Conservation (phyloP, 176 grass and related monocot genomes). For the Microstegium vimineum region DNA sequence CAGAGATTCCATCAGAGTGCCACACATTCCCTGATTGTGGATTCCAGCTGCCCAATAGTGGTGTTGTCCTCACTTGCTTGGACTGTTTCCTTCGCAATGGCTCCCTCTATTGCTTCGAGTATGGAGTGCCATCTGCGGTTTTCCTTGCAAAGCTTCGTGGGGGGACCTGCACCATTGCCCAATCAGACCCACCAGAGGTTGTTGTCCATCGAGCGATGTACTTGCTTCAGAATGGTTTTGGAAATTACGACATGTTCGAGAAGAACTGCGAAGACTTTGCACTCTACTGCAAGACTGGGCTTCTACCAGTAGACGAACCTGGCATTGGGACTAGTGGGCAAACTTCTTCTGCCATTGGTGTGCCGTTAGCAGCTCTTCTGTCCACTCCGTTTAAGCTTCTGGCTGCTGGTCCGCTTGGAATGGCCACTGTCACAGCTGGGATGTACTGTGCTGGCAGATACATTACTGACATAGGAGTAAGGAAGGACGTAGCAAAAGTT, state of each 20-base stretch:
- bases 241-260: constrained; percentile 92
- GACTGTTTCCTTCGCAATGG: constrained; percentile 89
- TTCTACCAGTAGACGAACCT: constrained; percentile 53
- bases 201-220: constrained; percentile 83
- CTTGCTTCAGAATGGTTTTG: constrained; percentile 88
- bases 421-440: constrained; percentile 94
- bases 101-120: constrained; percentile 80
- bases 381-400: constrained; percentile 85
- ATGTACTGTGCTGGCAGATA: constrained; percentile 94
- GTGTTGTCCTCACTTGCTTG: constrained; percentile 75
- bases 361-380: constrained; percentile 75
- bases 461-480: constrained; percentile 87
- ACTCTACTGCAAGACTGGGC: constrained; percentile 97
- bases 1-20: constrained; percentile 53
- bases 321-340: constrained; percentile 86
- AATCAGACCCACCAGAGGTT: constrained; percentile 61
- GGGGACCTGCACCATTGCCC: constrained; percentile 83
- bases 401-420: constrained; percentile 74
- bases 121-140: constrained; percentile 63
- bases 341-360: constrained; percentile 70
- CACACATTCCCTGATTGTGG: constrained; percentile 92
- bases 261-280: constrained; percentile 98
- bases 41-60: constrained; percentile 72
- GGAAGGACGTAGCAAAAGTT: constrained; percentile 77
- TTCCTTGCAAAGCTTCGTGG: constrained; percentile 87